A percentile compares a stretch with the other conserved stretches of the same genome.
These are phyloP conservation scores for Cicer judaicum DNA, from an alignment of 306 rosid species.

Conservation along the genomic window DNA sequence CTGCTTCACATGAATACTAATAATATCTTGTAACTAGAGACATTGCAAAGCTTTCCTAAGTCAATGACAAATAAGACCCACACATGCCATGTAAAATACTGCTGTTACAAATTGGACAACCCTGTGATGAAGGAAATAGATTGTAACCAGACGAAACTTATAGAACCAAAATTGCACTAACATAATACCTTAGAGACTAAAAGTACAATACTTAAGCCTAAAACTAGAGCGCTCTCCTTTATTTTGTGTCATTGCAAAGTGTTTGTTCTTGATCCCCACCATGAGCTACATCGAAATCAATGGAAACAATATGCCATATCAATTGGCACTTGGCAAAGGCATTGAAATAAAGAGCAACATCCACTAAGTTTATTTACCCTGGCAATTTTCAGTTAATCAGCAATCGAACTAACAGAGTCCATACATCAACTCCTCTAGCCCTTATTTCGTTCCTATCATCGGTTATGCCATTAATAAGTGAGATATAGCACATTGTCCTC, in stretches of 20 bases:
- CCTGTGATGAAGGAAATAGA: neutral
- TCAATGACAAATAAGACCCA: neutral
- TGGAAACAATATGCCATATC: neutral
- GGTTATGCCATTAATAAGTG: neutral
- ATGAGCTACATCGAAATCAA: neutral
- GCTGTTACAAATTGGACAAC: neutral
- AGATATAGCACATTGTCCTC: neutral
- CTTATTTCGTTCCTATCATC: neutral
- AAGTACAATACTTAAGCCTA: neutral
- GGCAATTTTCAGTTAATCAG: slow-evolving; percentile 7
- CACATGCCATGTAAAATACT: neutral
- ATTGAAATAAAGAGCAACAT: neutral
- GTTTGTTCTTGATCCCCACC: slow-evolving; percentile 25
- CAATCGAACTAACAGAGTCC: slow-evolving; percentile 7
- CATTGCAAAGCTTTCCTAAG: neutral
- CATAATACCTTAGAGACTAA: neutral
- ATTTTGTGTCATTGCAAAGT: slow-evolving; percentile 16
- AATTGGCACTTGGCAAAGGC: slow-evolving; percentile 3
- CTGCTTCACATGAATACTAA: too few species aligned
- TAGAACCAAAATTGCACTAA: neutral
- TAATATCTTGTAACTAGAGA: neutral
- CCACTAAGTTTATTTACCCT: neutral
- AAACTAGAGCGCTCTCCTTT: neutral
- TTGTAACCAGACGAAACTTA: neutral
- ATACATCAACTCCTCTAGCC: neutral